phyloP scores from a whole-genome alignment of 2,329 filamentous ascomycete species.

The Pestalotiopsis sp. region DNA sequence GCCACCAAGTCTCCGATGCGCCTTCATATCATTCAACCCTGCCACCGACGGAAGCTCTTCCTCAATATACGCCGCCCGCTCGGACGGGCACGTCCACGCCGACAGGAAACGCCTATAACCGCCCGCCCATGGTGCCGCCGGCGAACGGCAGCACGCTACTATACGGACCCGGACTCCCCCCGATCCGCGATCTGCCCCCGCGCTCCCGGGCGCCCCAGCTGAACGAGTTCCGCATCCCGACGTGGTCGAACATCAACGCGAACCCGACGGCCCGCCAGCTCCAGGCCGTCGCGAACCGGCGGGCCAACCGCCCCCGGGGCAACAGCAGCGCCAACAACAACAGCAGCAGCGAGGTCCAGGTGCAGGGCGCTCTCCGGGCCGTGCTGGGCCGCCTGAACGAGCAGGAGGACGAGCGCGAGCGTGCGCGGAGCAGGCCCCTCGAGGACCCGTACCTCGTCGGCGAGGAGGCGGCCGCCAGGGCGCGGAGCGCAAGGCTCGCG shows the following conservation, averaged over 20 bases:
- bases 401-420: constrained; percentile 14
- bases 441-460: constrained; percentile 72
- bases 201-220: constrained; percentile 45
- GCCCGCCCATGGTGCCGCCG: constrained; percentile 32
- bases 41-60: constrained; percentile 49
- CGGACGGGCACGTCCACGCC: constrained; percentile 18
- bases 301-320: constrained; percentile 48
- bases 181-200: constrained; percentile 45
- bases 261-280: constrained; percentile 63
- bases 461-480: constrained; percentile 62
- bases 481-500: constrained; percentile 59
- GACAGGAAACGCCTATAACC: constrained; percentile 17
- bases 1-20: constrained; percentile 58
- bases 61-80: constrained; percentile 48
- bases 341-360: constrained; percentile 11
- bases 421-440: constrained; percentile 48
- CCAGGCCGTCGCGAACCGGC: constrained; percentile 64
- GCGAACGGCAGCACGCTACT: constrained; percentile 24
- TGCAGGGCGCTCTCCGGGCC: constrained; percentile 28
- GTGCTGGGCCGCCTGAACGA: constrained; percentile 26
- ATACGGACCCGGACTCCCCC: constrained; percentile 50
- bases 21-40: constrained; percentile 65
- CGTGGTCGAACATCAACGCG: constrained; percentile 54
- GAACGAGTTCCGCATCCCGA: constrained; percentile 57
- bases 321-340: constrained; percentile 22